Base-by-base conservation (phyloP, 2,329 filamentous ascomycete genomes). In the Fusarium mangiferae region DNA sequence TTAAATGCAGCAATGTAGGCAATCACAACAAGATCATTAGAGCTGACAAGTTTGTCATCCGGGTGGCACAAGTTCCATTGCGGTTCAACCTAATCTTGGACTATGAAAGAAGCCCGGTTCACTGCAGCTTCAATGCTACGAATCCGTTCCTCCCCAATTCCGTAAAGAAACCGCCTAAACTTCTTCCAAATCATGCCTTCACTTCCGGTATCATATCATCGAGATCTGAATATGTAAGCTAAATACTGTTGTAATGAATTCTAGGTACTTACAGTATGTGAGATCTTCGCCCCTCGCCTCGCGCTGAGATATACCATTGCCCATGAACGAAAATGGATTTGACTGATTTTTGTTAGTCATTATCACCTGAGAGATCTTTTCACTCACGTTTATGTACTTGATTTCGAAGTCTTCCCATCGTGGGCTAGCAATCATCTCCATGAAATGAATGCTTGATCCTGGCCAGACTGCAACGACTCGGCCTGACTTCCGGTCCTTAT, bases 291-390 rank as follows among this genome's bases (percentile, higher is more conserved):
- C 52, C 11, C 33, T 56, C 15, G 52, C 52, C 15, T 56, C 52
- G 3, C 35, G 52, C 36, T 56, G 52, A 30, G 52, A 56, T 3
- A 56, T 42, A 5, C 52, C 52, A 5, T 41, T 55, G 5, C 52
- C 52, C 52, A 55, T 41, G 4, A 55, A 55, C 1, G 14, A 28
- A n/a, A 55, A 55, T 1, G 35, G 35, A 22, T 55, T 55, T 3
- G 36, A n/a, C 36, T 55, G 6, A 8, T 5, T 1, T 12, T 9
- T 0, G 6, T 55, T 7, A 55, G 36, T 6, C 24, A 30, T 14
- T 1, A 1, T 41, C 18, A 5, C 7, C 7, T 8, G 2, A n/a
- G 0, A 3, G 0, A 3, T 18, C 14, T 14, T 12, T 14, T 13
- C 15, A 24, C 52, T 41, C 14, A 56, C 52, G 3, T 56, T 41